Evolutionary conservation across 129 eudicot species (phyloP), one percentile per base, ranked within the genome.

Genomic region (Centrapalus pauciflorus): DNA sequence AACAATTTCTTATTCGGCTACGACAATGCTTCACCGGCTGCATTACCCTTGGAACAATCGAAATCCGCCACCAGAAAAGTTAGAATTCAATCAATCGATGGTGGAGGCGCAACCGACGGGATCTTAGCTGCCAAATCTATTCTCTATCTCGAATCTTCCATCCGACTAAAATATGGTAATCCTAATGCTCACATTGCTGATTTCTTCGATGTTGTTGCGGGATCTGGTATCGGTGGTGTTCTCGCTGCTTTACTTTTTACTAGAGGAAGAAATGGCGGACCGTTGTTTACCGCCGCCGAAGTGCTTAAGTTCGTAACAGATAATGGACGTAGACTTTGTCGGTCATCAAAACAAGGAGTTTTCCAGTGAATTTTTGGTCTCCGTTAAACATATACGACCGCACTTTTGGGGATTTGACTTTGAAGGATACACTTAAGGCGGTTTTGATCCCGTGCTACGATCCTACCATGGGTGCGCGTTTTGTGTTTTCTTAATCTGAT

Each of bases 401-500:
- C 38, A 83, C 70, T 50, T 80, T 90, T 20, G 82, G 85, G 4
- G 84, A 79, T 11, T 60, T 78, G 62, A 68, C 90, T 13, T 70
- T 90, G 27, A 87, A 83, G 34, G 97, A 90, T 29, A 90, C 90
- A 4, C 13, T 83, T 12, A 87, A 90, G 52, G 73, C 94, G 16
- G 84, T 90, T 51, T 33, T 90, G 58, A 77, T 90, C n/a, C 97
- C 97, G 0, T 90, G 97, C 52, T 87, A 80, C 27, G 94, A 90
- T 63, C 69, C 85, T 6, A 79, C 23, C 11, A 87, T 84, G 0
- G 83, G 90, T 2, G 76, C 90, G 4, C 84, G 94, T n/a, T 87
- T 87, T 46, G 84, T 90, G 46, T 90, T 90, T 57, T 90, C 97
- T 19, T 93, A 96, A 37, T 96, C 96, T 13, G 97, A 86, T 61